These are phyloP conservation scores for Pichia ethanolica DNA, from an alignment of 805 yeast genomes.

Conservation along the genomic window DNA sequence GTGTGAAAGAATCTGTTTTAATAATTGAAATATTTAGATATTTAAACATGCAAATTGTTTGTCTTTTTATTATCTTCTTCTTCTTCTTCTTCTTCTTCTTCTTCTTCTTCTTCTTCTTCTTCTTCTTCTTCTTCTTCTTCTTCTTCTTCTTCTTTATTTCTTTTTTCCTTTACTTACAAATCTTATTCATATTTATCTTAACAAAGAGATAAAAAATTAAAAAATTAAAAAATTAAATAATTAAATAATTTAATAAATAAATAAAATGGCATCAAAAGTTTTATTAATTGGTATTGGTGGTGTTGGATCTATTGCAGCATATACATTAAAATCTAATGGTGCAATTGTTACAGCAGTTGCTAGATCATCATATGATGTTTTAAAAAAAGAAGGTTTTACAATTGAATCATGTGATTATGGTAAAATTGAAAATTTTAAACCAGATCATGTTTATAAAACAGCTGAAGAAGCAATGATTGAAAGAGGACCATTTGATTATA, in stretches of 20 bases:
- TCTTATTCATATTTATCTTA: no score
- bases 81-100: no score
- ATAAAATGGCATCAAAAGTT: constrained; percentile 29
- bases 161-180: no score
- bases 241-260: background rate
- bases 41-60: no score
- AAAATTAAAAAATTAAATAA: background rate
- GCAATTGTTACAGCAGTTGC: constrained; percentile 54
- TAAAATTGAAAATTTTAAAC: constrained; percentile 43
- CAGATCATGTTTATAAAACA: constrained; percentile 34
- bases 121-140: no score
- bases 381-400: constrained; percentile 45
- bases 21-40: no score
- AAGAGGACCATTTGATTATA: constrained; percentile 41
- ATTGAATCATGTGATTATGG: constrained; percentile 63
- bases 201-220: background rate
- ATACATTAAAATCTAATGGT: constrained; percentile 45
- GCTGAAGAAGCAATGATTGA: constrained; percentile 39
- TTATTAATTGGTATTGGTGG: constrained; percentile 80
- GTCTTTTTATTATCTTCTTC: no score
- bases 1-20: no score
- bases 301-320: constrained; percentile 73
- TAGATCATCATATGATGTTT: constrained; percentile 55
- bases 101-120: no score
- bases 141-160: no score